phyloP scores from a whole-genome alignment of 805 yeast genomes.

The Candida argentea region DNA sequence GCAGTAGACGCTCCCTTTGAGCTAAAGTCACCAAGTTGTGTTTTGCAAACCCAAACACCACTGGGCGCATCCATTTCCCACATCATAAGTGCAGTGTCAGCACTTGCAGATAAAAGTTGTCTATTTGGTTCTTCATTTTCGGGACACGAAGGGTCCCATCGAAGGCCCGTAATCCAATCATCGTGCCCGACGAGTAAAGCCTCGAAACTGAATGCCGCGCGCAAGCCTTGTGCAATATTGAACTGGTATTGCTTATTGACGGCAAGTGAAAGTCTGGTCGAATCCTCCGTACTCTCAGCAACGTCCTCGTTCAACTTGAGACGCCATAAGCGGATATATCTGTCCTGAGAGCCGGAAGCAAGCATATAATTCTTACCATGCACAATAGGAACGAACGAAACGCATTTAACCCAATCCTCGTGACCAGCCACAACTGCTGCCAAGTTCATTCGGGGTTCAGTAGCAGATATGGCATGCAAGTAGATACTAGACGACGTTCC shows the following conservation, averaged over 20 bases:
- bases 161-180: slow-evolving; percentile 85
- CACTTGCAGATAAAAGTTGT: slow-evolving; percentile 71
- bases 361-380: slow-evolving; percentile 46
- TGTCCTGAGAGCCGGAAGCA: slow-evolving; percentile 89
- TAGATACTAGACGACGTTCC: slow-evolving; percentile 53
- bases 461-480: slow-evolving; percentile 46
- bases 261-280: slow-evolving; percentile 39
- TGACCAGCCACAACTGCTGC: slow-evolving; percentile 71
- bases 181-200: slow-evolving; percentile 97
- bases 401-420: slow-evolving; percentile 89
- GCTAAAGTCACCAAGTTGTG: slow-evolving; percentile 83
- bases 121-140: slow-evolving; percentile 19
- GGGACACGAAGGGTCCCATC: slow-evolving; percentile 56
- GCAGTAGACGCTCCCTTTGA: slow-evolving; percentile 98
- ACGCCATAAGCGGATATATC: slow-evolving; percentile 87
- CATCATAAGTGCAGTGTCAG: slow-evolving; percentile 86
- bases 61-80: slow-evolving; percentile 86
- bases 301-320: slow-evolving; percentile 45
- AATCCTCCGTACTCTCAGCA: slow-evolving; percentile 49
- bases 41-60: slow-evolving; percentile 81
- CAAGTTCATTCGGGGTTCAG: no score
- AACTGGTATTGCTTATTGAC: slow-evolving; percentile 70
- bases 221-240: slow-evolving; percentile 19
- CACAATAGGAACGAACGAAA: slow-evolving; percentile 45
- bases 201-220: slow-evolving; percentile 66